Base-by-base conservation (phyloP, 495 filamentous ascomycete genomes). In the Aeminium ludgeri region DNA sequence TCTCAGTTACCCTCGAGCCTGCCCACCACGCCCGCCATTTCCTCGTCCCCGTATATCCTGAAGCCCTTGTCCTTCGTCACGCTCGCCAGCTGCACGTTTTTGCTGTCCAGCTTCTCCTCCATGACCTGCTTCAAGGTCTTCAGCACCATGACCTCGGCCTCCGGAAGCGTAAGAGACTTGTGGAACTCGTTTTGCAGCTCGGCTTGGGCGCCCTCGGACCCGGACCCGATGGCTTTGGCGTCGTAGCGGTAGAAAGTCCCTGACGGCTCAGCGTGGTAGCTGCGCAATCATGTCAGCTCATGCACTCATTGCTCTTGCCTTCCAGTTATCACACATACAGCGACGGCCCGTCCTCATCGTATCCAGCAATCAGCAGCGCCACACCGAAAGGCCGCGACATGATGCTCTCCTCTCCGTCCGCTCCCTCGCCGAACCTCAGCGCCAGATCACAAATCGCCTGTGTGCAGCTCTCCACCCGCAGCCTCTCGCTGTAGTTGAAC, bases 111-210 rank as follows among this genome's bases (percentile, higher is more conserved):
- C 68, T 96, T 97, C 75, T 97, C 89, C 66, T 97, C 89, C 89
- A 97, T 97, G 39, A 97, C 89, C 66, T 97, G 89, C 71, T 97
- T 97, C 60, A 97, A 62, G 29, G 89, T 97, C 74, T 95, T 95
- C 50, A 97, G 67, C 25, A 96, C 91, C 50, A 97, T 65, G 2
- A 84, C 82, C 64, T 97, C 89, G 16, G 89, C 89, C 59, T 97
- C 89, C 35, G 70, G 65, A 45, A 97, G 80, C 38, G 87, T 93
- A 49, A 97, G 70, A 34, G 87, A 95, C 69, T 87, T 93, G 66
- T 97, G 89, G 56, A 92, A 97, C 61, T 95, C 89, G 50, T 93
- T 93, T 64, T 97, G 89, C 62, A 97, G 65, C 61, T 96, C 89
- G 6, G 87, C 89, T 64, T 97, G 89, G 17, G 89, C 89, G 43